Conservation (phyloP, 2,329 filamentous ascomycete species). For the Chaetomiaceae sp. region DNA sequence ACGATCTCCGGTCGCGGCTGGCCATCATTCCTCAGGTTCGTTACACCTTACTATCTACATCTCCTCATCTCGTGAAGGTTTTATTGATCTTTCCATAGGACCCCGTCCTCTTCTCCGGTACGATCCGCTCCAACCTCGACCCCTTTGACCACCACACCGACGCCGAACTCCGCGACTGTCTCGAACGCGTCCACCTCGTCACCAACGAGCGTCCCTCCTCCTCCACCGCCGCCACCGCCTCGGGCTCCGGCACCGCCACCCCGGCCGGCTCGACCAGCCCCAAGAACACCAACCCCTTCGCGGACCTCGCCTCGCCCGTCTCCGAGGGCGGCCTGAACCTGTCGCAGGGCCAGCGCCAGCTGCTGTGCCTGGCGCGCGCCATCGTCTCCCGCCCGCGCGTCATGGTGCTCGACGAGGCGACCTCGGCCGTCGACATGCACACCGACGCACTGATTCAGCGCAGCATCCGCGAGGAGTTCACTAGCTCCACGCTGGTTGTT, state of each 20-base stretch:
- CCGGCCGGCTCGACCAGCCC: conserved; percentile 31
- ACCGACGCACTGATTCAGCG: conserved; percentile 70
- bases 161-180: conserved; percentile 60
- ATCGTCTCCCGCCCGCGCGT: conserved; percentile 68
- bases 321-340: conserved; percentile 69
- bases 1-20: conserved; percentile 64
- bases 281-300: conserved; percentile 61
- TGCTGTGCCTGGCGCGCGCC: conserved; percentile 66
- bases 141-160: conserved; percentile 67
- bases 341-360: conserved; percentile 69
- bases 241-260: conserved; percentile 34
- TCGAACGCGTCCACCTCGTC: conserved; percentile 63
- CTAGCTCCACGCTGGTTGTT: conserved; percentile 61
- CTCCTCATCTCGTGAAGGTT: too few species aligned
- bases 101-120: conserved; percentile 75
- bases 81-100: conserved; percentile 45
- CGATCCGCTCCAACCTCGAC: conserved; percentile 69
- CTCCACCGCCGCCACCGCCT: conserved; percentile 31
- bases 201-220: conserved; percentile 28
- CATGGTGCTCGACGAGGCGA: conserved; percentile 76
- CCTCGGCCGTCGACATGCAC: conserved; percentile 69
- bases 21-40: conserved; percentile 61
- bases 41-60: too few species aligned
- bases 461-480: conserved; percentile 66
- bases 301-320: conserved; percentile 55